Base-by-base conservation (phyloP, 1,284 basidiomycete genomes). In the Cerrena zonata region DNA sequence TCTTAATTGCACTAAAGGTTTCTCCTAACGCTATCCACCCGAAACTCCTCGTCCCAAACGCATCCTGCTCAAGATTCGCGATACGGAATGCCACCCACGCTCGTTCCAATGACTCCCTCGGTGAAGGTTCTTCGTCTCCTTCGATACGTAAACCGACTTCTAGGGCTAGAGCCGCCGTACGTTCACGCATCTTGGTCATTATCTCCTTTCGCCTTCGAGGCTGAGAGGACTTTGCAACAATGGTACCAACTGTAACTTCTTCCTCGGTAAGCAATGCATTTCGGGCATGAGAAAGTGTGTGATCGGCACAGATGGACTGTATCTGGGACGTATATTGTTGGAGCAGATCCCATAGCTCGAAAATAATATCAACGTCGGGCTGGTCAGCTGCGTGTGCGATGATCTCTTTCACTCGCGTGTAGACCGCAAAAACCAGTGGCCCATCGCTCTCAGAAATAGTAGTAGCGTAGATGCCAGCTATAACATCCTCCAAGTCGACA, bases 31-130 rank as follows among this genome's bases (percentile, higher is more conserved):
- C 73, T 23, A 85, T 61, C 78, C 79, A 84, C 26, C 74, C 73
- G 61, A 83, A 84, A 58, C 79, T 82, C 43, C 74, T 69, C 21
- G 76, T 77, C 1, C 82, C 83, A 56, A 84, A 84, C 3, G 58
- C 54, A n/a, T 68, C 63, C 13, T 62, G 62, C 47, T 71, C 57
- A 3, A 64, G 54, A 5, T 64, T 51, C 0, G 75, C 71, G 7
- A 80, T 56, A 52, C 71, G 61, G 72, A 76, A 84, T 4, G 79
- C 77, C 10, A 73, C 59, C 79, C 78, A 83, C 3, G 73, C 73
- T 11, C 70, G 67, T 50, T 65, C 53, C 39, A 83, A 63, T 44
- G 68, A 66, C 26, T 69, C 66, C 44, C 73, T 64, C 13, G 63
- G 56, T 5, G 67, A 52, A 1, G 62, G 60, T 3, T 71, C 69